Evolutionary conservation across 75 land plant genomes (phyloP).

Genomic region (Cryptomeria japonica): DNA sequence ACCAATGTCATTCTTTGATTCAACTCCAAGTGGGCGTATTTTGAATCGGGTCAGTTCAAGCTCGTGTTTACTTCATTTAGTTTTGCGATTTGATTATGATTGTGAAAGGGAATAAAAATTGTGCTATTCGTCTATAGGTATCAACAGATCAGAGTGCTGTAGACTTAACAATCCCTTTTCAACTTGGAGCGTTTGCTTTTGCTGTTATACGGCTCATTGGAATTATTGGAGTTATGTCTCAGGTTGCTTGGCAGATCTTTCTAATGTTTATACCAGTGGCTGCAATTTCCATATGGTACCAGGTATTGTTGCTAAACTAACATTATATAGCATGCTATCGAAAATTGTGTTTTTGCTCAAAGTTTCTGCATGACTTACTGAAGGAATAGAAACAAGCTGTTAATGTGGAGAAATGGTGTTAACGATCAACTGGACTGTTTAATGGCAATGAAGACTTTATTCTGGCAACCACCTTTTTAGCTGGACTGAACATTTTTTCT

Average conservation of each 20-base stretch:
- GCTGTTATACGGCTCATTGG: slow-evolving; percentile 56
- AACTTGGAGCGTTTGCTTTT: slow-evolving; percentile 40
- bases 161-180: slow-evolving; percentile 50
- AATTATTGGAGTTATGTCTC: slow-evolving; percentile 62
- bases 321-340: not conserved
- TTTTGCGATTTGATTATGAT: not conserved
- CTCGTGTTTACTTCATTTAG: not conserved
- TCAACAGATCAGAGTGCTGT: slow-evolving; percentile 87
- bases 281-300: slow-evolving; percentile 44
- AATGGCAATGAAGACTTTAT: not conserved
- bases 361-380: not conserved
- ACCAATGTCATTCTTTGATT: slow-evolving; percentile 98
- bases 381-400: not conserved
- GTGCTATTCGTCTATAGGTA: slow-evolving; percentile 33
- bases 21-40: slow-evolving; percentile 92
- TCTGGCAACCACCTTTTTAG: not conserved
- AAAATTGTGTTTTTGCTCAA: not conserved
- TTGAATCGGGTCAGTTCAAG: slow-evolving; percentile 74
- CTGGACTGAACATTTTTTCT: not conserved
- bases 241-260: slow-evolving; percentile 70
- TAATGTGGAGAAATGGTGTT: not conserved
- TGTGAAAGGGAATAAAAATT: not conserved
- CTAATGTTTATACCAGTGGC: slow-evolving; percentile 49
- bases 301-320: slow-evolving; percentile 29
- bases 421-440: not conserved